A percentile compares a stretch with the other conserved stretches of the same genome.
Evolutionary conservation across 768 basidiomycete genomes (phyloP).

Genomic region (Lactifluus volemus): DNA sequence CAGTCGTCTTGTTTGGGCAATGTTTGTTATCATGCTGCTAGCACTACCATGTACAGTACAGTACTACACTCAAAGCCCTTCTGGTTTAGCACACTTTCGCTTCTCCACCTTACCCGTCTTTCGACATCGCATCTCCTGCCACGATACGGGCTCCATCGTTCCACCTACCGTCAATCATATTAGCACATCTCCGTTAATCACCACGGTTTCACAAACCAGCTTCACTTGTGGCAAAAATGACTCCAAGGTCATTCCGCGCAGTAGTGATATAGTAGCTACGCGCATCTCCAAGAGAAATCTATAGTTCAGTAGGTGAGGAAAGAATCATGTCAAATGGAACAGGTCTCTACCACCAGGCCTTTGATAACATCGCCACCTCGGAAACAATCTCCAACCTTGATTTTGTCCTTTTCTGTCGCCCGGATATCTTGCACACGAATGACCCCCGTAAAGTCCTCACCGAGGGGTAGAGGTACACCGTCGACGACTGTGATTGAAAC

Average conservation of each 20-base stretch:
- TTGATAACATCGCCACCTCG: conserved; percentile 86
- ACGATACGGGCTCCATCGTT: conserved; percentile 78
- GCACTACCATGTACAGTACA: no score
- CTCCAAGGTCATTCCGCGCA: conserved; percentile 82
- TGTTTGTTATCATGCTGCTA: not conserved
- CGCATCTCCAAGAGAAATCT: conserved; percentile 91
- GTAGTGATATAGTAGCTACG: conserved; percentile 90
- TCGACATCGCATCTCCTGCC: conserved; percentile 88
- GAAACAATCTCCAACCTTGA: conserved; percentile 87
- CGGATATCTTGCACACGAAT: conserved; percentile 84
- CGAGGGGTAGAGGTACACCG: conserved; percentile 67
- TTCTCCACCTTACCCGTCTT: conserved; percentile 72
- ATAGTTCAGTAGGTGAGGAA: not conserved
- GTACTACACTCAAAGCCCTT: conserved; percentile 32
- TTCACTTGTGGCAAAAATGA: conserved; percentile 86
- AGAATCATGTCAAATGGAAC: not conserved
- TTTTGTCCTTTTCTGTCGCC: conserved; percentile 82
- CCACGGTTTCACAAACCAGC: conserved; percentile 43
- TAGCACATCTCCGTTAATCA: not conserved
- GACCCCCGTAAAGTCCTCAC: conserved; percentile 86
- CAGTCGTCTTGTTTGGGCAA: conserved; percentile 3
- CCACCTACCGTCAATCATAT: conserved; percentile 38
- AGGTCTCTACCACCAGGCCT: conserved; percentile 63
- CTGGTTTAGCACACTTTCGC: conserved; percentile 82
- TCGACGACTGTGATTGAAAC: conserved; percentile 84